These are phyloP conservation scores for Lichina pygmaea DNA, from an alignment of 495 filamentous ascomycete genomes.

Conservation along the genomic window DNA sequence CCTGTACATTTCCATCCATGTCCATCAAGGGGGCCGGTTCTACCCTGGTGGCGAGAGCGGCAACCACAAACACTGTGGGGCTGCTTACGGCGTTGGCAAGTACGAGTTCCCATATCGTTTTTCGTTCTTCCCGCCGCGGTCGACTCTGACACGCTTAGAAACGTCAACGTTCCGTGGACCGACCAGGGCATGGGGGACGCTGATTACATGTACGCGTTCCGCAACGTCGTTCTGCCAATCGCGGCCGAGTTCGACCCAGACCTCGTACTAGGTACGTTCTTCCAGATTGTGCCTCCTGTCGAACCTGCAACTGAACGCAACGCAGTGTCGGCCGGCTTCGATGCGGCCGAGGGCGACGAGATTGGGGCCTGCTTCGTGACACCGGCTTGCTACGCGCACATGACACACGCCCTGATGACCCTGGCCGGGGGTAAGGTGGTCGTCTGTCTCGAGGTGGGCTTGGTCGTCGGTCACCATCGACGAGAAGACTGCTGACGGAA, in stretches of 20 bases:
- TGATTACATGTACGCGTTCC: constrained; percentile 90
- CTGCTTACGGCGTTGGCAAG: constrained; percentile 43
- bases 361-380: constrained; percentile 80
- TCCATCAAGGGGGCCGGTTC: constrained; percentile 54
- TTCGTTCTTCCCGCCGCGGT: constrained; percentile 4
- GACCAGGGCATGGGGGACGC: constrained; percentile 85
- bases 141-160: constrained; percentile 19
- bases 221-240: constrained; percentile 93
- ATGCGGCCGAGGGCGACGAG: constrained; percentile 79
- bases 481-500: not conserved
- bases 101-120: constrained; percentile 5
- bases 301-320: constrained; percentile 8
- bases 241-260: constrained; percentile 82
- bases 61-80: constrained; percentile 49
- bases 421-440: constrained; percentile 78
- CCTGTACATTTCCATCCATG: constrained; percentile 90
- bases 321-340: constrained; percentile 70
- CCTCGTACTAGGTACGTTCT: constrained; percentile 50
- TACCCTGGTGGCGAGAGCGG: constrained; percentile 62
- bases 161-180: constrained; percentile 88
- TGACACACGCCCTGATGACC: constrained; percentile 97
- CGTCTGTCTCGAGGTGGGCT: constrained; percentile 51
- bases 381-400: constrained; percentile 79
- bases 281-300: not conserved
- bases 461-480: not conserved